phyloP scores from a whole-genome alignment of 441 rosid species.

The Mallotus repandus region DNA sequence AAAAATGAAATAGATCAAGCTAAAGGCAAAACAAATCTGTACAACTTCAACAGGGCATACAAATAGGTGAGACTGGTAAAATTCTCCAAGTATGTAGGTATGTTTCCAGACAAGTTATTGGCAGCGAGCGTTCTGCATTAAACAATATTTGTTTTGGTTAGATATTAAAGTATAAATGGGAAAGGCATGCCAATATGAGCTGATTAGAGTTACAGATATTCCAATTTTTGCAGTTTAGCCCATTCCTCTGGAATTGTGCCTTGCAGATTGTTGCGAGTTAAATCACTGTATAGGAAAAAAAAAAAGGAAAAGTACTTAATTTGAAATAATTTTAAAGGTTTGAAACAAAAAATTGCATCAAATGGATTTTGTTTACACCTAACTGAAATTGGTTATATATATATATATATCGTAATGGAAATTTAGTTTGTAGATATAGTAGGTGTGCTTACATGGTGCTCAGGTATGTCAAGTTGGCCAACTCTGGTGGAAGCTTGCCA shows the following conservation, averaged over 20 bases:
- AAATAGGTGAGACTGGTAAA: background rate
- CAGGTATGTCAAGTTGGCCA: no score
- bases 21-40: background rate
- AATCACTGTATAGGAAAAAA: background rate
- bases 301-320: no score
- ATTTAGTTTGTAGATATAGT: no score
- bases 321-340: no score
- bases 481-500: no score
- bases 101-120: slow-evolving; percentile 14
- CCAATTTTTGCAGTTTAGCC: background rate
- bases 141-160: background rate
- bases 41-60: background rate
- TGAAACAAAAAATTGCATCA: no score
- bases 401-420: no score
- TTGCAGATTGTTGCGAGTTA: slow-evolving; percentile 3
- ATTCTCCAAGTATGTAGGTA: slow-evolving; percentile 6
- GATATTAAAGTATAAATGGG: background rate
- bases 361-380: no score
- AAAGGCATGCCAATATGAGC: background rate
- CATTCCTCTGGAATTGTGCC: slow-evolving; percentile 2
- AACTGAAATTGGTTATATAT: no score
- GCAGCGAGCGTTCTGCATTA: slow-evolving; percentile 11
- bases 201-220: background rate
- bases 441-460: no score
- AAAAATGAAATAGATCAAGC: background rate